These are phyloP conservation scores for Vanilla planifolia DNA, from an alignment of 106 monocot genomes.

Conservation along the genomic window DNA sequence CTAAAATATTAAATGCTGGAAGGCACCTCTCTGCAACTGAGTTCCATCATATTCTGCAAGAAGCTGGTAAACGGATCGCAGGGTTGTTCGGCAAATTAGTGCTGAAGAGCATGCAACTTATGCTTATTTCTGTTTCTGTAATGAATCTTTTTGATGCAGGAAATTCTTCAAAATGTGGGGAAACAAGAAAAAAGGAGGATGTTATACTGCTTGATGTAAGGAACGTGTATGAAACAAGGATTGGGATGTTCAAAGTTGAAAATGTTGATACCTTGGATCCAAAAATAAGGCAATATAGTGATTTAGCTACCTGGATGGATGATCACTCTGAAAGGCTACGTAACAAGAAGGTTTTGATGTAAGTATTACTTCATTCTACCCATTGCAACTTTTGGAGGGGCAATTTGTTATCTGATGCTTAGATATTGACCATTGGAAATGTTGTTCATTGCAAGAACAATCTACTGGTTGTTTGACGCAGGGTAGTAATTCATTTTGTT, in stretches of 20 bases:
- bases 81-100: constrained; percentile 1
- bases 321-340: constrained; percentile 51
- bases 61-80: constrained; percentile 31
- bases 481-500: too few relatives aligned
- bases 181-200: constrained; percentile 17
- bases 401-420: not conserved
- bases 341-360: constrained; percentile 83
- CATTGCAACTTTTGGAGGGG: not conserved
- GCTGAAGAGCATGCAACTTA: not conserved
- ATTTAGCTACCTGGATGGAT: constrained; percentile 90
- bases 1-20: constrained; percentile 72
- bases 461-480: too few relatives aligned
- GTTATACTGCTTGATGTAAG: constrained; percentile 82
- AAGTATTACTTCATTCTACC: constrained; percentile 19
- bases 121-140: not conserved
- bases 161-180: constrained; percentile 25
- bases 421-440: not conserved
- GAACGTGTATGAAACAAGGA: constrained; percentile 91
- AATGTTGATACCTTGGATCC: constrained; percentile 83
- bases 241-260: constrained; percentile 74
- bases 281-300: constrained; percentile 92
- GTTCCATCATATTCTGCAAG: constrained; percentile 70
- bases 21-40: constrained; percentile 77
- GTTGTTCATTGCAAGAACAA: too few relatives aligned
- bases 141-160: constrained; percentile 14